Evolutionary conservation across 1,284 basidiomycete species (phyloP).

Genomic region (Ustilago nuda): DNA sequence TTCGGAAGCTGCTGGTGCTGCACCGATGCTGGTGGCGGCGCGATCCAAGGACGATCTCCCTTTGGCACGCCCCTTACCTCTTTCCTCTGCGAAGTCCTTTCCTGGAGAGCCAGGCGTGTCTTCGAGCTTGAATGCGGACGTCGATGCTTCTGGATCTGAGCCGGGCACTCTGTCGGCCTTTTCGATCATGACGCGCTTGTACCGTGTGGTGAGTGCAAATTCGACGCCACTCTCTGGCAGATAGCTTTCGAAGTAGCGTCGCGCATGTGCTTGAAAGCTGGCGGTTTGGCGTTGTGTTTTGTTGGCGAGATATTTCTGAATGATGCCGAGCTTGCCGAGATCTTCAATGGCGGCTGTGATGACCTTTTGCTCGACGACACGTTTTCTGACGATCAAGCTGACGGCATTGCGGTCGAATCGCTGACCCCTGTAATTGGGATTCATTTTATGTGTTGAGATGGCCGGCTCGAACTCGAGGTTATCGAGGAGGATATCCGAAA

Average conservation of each 20-base stretch:
- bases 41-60: conserved; percentile 48
- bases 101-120: conserved; percentile 15
- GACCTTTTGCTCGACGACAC: conserved; percentile 61
- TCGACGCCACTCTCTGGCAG: conserved; percentile 67
- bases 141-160: conserved; percentile 23
- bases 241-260: conserved; percentile 66
- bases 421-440: conserved; percentile 62
- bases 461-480: conserved; percentile 67
- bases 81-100: conserved; percentile 23
- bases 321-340: conserved; percentile 58
- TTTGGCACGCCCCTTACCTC: conserved; percentile 33
- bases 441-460: conserved; percentile 69
- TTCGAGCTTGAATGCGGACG: conserved; percentile 33
- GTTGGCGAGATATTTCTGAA: conserved; percentile 57
- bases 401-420: conserved; percentile 63
- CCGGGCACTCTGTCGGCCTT: conserved; percentile 25
- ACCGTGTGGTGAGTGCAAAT: conserved; percentile 64
- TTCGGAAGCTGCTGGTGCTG: conserved; percentile 70
- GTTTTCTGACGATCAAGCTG: conserved; percentile 56
- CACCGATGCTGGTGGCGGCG: conserved; percentile 45
- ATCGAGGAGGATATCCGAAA: conserved; percentile 68
- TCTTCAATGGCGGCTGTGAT: conserved; percentile 58
- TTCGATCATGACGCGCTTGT: conserved; percentile 58
- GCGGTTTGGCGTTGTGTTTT: conserved; percentile 59
- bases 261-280: conserved; percentile 57